Conservation (phyloP, 345 rosid species). For the Rhodamnia argentea region DNA sequence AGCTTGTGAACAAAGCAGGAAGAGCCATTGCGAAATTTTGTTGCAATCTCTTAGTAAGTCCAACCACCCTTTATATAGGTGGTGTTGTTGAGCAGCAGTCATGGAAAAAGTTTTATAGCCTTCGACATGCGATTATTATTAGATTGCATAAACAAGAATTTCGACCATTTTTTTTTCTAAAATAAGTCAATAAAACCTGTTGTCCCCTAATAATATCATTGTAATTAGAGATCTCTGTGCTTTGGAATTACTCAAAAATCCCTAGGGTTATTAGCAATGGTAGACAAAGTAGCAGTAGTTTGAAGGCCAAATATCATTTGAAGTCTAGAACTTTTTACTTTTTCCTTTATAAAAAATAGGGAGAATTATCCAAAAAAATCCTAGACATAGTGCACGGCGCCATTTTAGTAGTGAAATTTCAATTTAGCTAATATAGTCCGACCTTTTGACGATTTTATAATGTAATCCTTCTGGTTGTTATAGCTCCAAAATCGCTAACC, state of each 20-base stretch:
- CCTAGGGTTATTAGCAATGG: background rate
- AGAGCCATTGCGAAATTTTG: background rate
- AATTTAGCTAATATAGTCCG: background rate
- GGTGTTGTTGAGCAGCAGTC: background rate
- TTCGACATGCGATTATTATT: background rate
- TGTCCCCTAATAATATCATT: background rate
- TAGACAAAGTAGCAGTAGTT: background rate
- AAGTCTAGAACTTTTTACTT: background rate
- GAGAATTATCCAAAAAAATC: background rate
- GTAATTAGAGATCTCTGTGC: too few species aligned
- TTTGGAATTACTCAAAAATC: too few species aligned
- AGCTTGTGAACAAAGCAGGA: background rate
- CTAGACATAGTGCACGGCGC: rapidly evolving
- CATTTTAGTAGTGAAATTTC: background rate
- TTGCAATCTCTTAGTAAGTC: background rate
- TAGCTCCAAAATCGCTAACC: rapidly evolving
- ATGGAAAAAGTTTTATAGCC: background rate
- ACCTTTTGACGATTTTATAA: background rate
- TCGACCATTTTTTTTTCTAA: background rate
- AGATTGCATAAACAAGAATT: background rate
- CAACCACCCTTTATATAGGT: background rate
- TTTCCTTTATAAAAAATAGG: background rate
- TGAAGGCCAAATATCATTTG: background rate
- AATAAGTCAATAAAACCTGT: background rate
- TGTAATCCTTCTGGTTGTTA: background rate